phyloP scores from a whole-genome alignment of 441 rosid species.

The Flueggea neowawraea region DNA sequence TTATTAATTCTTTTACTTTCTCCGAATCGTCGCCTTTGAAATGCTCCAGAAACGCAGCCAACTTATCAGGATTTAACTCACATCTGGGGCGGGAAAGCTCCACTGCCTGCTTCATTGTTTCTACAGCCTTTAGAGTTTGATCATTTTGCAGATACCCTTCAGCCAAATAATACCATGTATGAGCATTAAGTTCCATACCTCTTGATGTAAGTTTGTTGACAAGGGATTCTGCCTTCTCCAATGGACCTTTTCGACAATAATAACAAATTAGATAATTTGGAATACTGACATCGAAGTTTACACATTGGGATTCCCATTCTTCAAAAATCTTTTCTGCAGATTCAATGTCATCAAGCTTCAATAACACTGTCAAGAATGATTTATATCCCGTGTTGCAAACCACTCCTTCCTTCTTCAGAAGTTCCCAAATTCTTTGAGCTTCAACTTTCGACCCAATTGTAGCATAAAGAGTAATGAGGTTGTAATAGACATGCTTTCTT shows the following conservation, averaged over 20 bases:
- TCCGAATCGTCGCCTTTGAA: slow-evolving; percentile 27
- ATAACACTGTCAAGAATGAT: slow-evolving; percentile 25
- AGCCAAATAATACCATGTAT: slow-evolving; percentile 40
- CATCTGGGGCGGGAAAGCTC: slow-evolving; percentile 16
- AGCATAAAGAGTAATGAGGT: slow-evolving; percentile 38
- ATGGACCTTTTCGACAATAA: slow-evolving; percentile 34
- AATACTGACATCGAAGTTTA: slow-evolving; percentile 23
- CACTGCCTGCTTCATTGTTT: slow-evolving; percentile 41
- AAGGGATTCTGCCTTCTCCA: slow-evolving; percentile 37
- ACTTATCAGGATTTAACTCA: slow-evolving; percentile 25
- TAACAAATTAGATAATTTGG: slow-evolving; percentile 33
- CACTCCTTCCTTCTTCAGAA: slow-evolving; percentile 25
- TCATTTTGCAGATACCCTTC: slow-evolving; percentile 22
- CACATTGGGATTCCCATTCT: slow-evolving; percentile 42
- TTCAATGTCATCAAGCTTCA: slow-evolving; percentile 43
- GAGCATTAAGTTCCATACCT: slow-evolving; percentile 23
- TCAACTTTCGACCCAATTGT: slow-evolving; percentile 37
- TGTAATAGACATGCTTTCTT: slow-evolving; percentile 22
- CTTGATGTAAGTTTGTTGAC: slow-evolving; percentile 14
- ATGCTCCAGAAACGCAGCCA: slow-evolving; percentile 35
- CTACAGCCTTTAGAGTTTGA: slow-evolving; percentile 36
- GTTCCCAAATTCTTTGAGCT: slow-evolving; percentile 48
- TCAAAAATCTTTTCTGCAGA: slow-evolving; percentile 35
- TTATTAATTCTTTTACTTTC: slow-evolving; percentile 27
- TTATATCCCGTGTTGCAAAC: slow-evolving; percentile 37